phyloP scores from a whole-genome alignment of 495 filamentous ascomycete species.

The Delitschia confertaspora region DNA sequence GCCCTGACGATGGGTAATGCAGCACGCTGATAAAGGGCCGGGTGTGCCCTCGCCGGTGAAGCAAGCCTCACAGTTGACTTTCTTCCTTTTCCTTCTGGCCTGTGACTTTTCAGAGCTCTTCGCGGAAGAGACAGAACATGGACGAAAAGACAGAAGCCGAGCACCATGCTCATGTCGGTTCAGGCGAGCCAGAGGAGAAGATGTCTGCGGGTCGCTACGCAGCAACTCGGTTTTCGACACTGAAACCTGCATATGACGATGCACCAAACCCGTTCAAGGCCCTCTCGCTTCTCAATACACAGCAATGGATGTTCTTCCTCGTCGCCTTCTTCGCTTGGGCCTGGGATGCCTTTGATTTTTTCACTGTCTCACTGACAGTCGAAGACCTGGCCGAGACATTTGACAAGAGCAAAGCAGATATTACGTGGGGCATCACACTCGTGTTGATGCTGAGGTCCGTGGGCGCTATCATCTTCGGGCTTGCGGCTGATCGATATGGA shows the following conservation, averaged over 20 bases:
- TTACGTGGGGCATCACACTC: conserved; percentile 85
- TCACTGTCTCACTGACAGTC: conserved; percentile 75
- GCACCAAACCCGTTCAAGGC: conserved; percentile 71
- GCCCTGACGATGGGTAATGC: too few relatives aligned
- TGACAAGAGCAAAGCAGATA: conserved; percentile 57
- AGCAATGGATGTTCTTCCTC: conserved; percentile 81
- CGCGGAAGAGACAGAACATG: too few relatives aligned
- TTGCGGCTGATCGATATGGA: conserved; percentile 74
- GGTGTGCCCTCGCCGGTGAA: too few relatives aligned
- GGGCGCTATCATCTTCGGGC: conserved; percentile 64
- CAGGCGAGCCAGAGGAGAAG: conserved; percentile 9
- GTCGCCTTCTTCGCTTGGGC: conserved; percentile 46
- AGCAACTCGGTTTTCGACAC: conserved; percentile 56
- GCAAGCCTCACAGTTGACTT: too few relatives aligned
- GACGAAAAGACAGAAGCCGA: conserved; percentile 6
- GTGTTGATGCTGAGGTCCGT: conserved; percentile 74
- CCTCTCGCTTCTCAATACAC: conserved; percentile 52
- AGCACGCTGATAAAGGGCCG: too few relatives aligned
- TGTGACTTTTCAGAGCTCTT: too few relatives aligned
- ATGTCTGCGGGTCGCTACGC: conserved; percentile 26
- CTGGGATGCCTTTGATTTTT: conserved; percentile 89
- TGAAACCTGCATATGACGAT: conserved; percentile 68
- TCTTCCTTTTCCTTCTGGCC: too few relatives aligned
- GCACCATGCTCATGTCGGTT: conserved; percentile 2
- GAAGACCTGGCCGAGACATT: conserved; percentile 58